These are phyloP conservation scores for Closterium sp. DNA, from an alignment of 139 green algal species.

Conservation along the genomic window DNA sequence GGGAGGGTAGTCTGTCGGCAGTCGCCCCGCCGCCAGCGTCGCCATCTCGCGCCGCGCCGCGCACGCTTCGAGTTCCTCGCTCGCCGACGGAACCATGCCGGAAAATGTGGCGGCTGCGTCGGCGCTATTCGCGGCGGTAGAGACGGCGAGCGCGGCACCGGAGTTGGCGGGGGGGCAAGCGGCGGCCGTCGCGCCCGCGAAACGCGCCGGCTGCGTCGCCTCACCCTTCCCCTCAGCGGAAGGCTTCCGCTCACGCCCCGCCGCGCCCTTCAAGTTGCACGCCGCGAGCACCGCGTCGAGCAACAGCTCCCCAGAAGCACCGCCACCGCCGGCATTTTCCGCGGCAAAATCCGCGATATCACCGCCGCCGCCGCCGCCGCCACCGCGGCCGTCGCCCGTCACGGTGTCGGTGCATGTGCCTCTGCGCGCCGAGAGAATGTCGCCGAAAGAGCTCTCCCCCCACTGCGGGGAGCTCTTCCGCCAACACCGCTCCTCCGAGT, in stretches of 20 bases:
- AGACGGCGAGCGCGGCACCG: background rate
- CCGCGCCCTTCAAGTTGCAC: background rate
- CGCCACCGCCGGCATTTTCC: background rate
- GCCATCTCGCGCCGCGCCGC: background rate
- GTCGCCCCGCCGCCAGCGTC: too few relatives aligned
- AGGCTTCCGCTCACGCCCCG: background rate
- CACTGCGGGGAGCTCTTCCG: background rate
- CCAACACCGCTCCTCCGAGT: background rate
- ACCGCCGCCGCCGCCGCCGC: too few relatives aligned
- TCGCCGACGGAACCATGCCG: background rate
- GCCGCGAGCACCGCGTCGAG: background rate
- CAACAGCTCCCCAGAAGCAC: background rate
- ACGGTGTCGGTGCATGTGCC: background rate
- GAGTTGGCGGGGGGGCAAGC: background rate
- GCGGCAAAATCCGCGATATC: background rate
- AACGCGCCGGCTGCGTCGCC: background rate
- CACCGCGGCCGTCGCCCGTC: too few relatives aligned
- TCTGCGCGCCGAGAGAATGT: background rate
- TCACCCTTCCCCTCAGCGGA: background rate
- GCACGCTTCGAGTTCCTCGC: background rate
- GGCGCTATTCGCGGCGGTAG: background rate
- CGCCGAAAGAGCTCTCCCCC: background rate
- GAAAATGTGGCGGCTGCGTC: background rate
- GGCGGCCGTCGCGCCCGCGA: too few relatives aligned
- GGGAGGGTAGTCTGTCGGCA: too few relatives aligned